Evolutionary conservation across 2,329 filamentous ascomycete species (phyloP), one percentile per base, ranked within the genome.

Genomic region (Bisporella sp.): DNA sequence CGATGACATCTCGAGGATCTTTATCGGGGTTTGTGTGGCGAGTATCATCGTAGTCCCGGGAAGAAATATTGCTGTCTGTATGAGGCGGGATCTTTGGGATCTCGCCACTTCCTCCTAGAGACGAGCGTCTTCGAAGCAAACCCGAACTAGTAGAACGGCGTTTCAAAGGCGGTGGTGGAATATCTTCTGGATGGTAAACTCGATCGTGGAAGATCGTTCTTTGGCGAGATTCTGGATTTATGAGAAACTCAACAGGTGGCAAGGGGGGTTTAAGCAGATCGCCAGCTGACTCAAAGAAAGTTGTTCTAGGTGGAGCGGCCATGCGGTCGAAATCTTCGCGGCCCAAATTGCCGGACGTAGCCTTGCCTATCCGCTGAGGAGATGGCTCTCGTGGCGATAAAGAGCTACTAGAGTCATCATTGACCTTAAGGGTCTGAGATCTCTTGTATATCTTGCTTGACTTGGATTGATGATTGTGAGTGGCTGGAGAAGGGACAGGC

Each of bases 151-250:
- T 58, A 8, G 73, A 67, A 1, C 75, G 73, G 60, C 73, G 78
- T 64, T 83, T 84, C 41, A 82, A 69, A 1, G 87, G 85, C 6
- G 90, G 88, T 1, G 85, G 82, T 1, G 93, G 93, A 35, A 99
- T 96, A 63, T 99, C 93, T 41, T 85, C 79, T 0, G 93, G 91
- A 61, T 96, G 89, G 64, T 99, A 99, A 12, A 99, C 81, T 8
- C 93, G 85, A 66, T 99, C 93, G 67, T 99, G 93, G 68, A 97
- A 97, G 53, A 99, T 99, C 1, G 92, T 92, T 44, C 89, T 81
- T 0, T 89, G 83, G 12, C 93, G 84, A 46, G 81, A 85, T 1
- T 84, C 77, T 6, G 93, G 92, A 59, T 97, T 87, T 47, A 91
- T 79, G 37, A 99, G 74, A 67, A 89, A 99, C 42, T 90, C 84